These are phyloP conservation scores for Staphylotrichum tortipilum DNA, from an alignment of 495 filamentous ascomycete genomes.

Conservation along the genomic window DNA sequence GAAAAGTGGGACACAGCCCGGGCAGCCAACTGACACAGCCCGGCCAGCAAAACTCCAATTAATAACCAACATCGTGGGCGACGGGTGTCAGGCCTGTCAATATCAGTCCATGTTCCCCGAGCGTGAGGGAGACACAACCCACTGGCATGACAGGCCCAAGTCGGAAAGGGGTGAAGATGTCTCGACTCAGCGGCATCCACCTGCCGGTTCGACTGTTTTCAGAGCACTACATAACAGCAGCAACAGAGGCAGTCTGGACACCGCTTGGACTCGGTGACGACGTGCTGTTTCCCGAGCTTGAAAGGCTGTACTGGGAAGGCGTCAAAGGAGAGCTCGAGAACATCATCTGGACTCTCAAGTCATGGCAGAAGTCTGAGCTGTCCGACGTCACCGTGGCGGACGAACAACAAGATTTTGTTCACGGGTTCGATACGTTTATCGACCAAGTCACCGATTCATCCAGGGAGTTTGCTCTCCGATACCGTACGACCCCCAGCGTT, in stretches of 20 bases:
- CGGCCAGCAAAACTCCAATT: too few relatives aligned
- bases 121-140: too few relatives aligned
- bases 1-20: too few relatives aligned
- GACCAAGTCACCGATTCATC: neutral
- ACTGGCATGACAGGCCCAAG: too few relatives aligned
- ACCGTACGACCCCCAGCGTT: neutral
- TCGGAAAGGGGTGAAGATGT: too few relatives aligned
- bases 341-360: slow-evolving; percentile 4
- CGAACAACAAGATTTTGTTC: neutral
- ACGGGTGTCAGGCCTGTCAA: too few relatives aligned
- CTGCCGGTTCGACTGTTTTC: neutral
- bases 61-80: too few relatives aligned
- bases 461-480: neutral
- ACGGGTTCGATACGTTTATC: neutral
- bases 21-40: too few relatives aligned
- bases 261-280: too few relatives aligned
- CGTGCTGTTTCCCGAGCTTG: neutral
- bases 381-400: neutral
- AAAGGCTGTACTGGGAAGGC: slow-evolving; percentile 12
- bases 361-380: neutral
- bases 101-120: too few relatives aligned
- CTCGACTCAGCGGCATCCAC: too few relatives aligned
- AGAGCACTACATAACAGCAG: neutral
- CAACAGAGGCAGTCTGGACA: neutral
- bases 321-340: slow-evolving; percentile 2